A percentile compares a stretch with the other conserved stretches of the same genome.
Conservation (phyloP, 495 filamentous ascomycete genomes). For the Hypomontagnella monticulosa region DNA sequence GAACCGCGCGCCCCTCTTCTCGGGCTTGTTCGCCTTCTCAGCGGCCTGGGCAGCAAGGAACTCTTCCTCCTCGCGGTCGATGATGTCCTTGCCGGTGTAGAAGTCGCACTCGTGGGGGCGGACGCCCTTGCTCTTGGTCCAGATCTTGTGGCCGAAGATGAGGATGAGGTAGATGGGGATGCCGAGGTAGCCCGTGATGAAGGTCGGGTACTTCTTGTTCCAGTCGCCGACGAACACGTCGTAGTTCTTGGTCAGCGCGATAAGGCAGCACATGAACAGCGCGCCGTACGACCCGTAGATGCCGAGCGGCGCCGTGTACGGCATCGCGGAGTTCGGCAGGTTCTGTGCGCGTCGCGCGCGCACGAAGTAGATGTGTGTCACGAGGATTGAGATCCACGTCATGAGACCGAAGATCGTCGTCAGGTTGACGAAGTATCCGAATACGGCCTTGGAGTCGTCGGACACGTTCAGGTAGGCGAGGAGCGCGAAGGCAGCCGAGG, state of each 20-base stretch:
- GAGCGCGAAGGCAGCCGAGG: constrained; percentile 71
- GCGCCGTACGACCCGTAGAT: constrained; percentile 72
- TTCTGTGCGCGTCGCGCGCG: constrained; percentile 76
- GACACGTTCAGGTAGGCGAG: constrained; percentile 84
- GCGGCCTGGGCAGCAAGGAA: constrained; percentile 67
- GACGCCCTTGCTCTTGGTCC: constrained; percentile 62
- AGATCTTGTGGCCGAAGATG: constrained; percentile 75
- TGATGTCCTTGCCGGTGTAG: constrained; percentile 74
- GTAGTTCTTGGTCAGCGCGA: constrained; percentile 82
- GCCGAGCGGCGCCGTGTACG: constrained; percentile 79
- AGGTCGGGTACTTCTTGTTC: constrained; percentile 72
- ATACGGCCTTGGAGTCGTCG: constrained; percentile 72
- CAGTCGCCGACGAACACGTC: constrained; percentile 70
- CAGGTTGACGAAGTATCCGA: constrained; percentile 87
- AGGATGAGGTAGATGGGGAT: constrained; percentile 81
- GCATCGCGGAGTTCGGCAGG: constrained; percentile 69
- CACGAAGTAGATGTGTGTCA: constrained; percentile 84
- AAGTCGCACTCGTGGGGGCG: constrained; percentile 70
- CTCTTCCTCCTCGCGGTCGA: constrained; percentile 77
- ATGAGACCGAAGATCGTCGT: constrained; percentile 82
- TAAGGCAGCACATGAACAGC: constrained; percentile 72
- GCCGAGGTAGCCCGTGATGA: constrained; percentile 83
- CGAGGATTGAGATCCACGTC: constrained; percentile 85
- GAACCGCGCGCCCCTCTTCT: constrained; percentile 53
- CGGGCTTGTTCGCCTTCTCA: constrained; percentile 50